Evolutionary conservation across 176 grass and related monocot species (phyloP), one percentile per base, ranked within the genome.

Genomic region (Rhynchospora pubera): DNA sequence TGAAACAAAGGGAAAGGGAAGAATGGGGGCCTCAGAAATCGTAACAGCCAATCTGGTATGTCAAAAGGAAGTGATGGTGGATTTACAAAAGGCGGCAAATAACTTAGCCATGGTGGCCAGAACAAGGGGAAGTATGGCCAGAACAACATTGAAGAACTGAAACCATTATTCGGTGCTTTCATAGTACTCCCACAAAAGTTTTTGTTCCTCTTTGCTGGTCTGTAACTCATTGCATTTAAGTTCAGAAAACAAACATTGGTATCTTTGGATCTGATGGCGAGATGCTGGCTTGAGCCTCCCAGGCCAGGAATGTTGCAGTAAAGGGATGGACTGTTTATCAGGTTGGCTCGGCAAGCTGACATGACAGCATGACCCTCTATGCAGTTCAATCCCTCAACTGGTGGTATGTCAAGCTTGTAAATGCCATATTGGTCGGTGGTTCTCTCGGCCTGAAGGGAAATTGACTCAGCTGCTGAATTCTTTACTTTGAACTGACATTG

Each of bases 141-240:
- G 89, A 99, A 99, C 74, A 93, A 87, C 23, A 99, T 71, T 44
- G 91, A 90, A 18, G 85, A 59, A 39, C 82, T 82, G 52, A 89
- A 74, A 48, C 62, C 57, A 14, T 14, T 28, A 69, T 22, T n/a
- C 6, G 28, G 22, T 48, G 6, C 69, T 6, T 21, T 45, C 1
- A 14, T 61, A 15, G 5, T 28, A n/a, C 24, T 75, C 26, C 82
- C 87, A 73, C 95, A 98, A 83, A 91, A 85, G 5, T n/a, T 3
- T 70, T 8, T 81, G 74, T 91, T 85, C 2, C 81, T 86, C 69
- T 91, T 91, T 45, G 90, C 83, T 0, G 95, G 95, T 30, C 90
- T 82, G 83, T 88, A 99, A 87, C 88, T 96, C 89, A 99, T 85
- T 22, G 97, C 97, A 79, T 99, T 93, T 80, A 99, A 86, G 91